Evolutionary conservation across 441 rosid species (phyloP).

Genomic region (Populus hybrid): DNA sequence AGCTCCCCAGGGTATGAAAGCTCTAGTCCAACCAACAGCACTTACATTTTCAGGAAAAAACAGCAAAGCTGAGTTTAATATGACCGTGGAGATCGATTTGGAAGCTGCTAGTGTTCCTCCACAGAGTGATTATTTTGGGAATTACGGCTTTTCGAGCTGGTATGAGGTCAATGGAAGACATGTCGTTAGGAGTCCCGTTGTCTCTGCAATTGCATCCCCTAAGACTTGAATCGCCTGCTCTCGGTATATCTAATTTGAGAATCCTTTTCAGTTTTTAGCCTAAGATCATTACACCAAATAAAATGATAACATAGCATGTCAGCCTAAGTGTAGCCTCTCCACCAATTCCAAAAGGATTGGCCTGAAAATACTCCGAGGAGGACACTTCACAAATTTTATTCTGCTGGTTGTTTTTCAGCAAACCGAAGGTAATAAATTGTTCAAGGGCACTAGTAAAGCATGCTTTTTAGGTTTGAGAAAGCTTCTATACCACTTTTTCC

Average conservation of each 20-base stretch:
- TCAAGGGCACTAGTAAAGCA: neutral
- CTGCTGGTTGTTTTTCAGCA: neutral
- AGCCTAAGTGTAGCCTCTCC: too few relatives aligned
- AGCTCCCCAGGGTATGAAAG: constrained; percentile 17
- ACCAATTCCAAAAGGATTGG: too few relatives aligned
- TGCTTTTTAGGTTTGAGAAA: neutral
- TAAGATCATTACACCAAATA: too few relatives aligned
- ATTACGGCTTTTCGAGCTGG: too few relatives aligned
- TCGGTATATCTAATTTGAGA: too few relatives aligned
- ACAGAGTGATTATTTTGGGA: neutral
- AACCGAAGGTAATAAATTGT: neutral
- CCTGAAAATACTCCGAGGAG: neutral
- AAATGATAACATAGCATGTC: too few relatives aligned
- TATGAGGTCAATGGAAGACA: too few relatives aligned
- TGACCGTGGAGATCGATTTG: neutral
- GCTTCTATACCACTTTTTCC: neutral
- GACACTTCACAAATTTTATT: neutral
- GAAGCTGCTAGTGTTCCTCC: neutral
- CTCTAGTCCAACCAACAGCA: neutral
- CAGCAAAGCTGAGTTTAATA: constrained; percentile 1
- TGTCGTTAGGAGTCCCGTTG: too few relatives aligned
- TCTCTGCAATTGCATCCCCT: too few relatives aligned
- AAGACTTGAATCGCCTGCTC: too few relatives aligned
- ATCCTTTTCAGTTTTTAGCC: too few relatives aligned
- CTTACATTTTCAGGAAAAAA: neutral